Evolutionary conservation across 2,329 filamentous ascomycete genomes (phyloP).

Genomic region (Calonectria montana): DNA sequence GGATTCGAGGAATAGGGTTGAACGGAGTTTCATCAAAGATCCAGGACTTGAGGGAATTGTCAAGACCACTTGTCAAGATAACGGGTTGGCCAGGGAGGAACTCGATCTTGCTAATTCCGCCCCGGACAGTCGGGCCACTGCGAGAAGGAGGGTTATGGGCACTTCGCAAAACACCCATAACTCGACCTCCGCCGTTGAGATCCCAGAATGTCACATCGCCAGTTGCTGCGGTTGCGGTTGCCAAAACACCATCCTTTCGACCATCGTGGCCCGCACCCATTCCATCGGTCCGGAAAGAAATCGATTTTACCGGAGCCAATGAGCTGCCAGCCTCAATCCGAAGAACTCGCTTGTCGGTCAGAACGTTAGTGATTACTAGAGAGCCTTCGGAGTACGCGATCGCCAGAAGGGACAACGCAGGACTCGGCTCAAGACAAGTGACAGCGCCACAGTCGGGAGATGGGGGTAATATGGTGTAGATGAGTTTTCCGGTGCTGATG

Average conservation of each 20-base stretch:
- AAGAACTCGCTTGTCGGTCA: conserved; percentile 79
- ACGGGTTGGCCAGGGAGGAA: conserved; percentile 92
- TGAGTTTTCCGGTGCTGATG: conserved; percentile 87
- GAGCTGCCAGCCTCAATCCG: conserved; percentile 74
- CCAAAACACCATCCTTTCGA: conserved; percentile 89
- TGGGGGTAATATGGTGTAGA: conserved; percentile 89
- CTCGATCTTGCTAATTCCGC: conserved; percentile 87
- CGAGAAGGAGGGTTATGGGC: conserved; percentile 83
- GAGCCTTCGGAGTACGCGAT: conserved; percentile 87
- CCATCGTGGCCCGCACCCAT: conserved; percentile 90
- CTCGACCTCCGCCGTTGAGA: conserved; percentile 86
- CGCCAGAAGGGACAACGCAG: conserved; percentile 85
- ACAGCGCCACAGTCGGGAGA: conserved; percentile 79
- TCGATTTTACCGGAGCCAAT: conserved; percentile 78
- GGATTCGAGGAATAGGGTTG: conserved; percentile 83
- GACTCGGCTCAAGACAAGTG: conserved; percentile 87
- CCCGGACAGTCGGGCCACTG: conserved; percentile 67
- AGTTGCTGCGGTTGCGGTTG: conserved; percentile 80
- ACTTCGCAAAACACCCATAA: conserved; percentile 86
- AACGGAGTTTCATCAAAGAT: conserved; percentile 95
- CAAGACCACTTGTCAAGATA: conserved; percentile 87
- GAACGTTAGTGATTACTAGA: conserved; percentile 83
- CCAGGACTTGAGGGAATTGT: conserved; percentile 96
- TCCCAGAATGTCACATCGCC: conserved; percentile 98
- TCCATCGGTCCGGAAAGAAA: conserved; percentile 91